phyloP scores from a whole-genome alignment of 2,329 filamentous ascomycete genomes.

The Ophiostoma triangulosporum region DNA sequence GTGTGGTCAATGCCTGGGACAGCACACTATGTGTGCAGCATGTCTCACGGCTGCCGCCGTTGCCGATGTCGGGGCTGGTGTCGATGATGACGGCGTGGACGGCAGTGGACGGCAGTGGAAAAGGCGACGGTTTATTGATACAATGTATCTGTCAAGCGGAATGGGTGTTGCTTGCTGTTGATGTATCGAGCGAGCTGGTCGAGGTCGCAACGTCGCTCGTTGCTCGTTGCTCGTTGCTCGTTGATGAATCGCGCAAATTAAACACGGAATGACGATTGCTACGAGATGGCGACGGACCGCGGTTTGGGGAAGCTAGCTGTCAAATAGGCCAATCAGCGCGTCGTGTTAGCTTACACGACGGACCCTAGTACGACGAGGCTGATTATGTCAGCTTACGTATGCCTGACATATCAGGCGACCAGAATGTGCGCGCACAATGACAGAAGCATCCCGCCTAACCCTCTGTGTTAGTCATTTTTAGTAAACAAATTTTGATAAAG shows the following conservation, averaged over 20 bases:
- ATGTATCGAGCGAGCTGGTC: neutral
- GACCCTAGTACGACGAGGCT: neutral
- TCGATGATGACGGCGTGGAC: neutral
- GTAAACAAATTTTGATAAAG: neutral
- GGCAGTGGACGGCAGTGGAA: neutral
- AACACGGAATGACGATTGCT: neutral
- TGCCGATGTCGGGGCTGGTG: neutral
- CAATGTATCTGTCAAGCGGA: neutral
- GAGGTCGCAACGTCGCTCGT: neutral
- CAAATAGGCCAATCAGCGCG: neutral
- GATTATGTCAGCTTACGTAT: neutral
- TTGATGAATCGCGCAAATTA: neutral
- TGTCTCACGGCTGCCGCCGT: neutral
- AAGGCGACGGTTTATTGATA: neutral
- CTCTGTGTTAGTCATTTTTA: too few species aligned
- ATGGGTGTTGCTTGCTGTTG: neutral
- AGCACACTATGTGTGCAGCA: neutral
- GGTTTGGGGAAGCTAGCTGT: slow-evolving; percentile 5
- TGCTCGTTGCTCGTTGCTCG: too few species aligned
- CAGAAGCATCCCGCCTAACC: slow-evolving; percentile 1
- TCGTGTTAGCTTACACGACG: neutral
- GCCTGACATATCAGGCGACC: slow-evolving; percentile 8
- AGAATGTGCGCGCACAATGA: neutral
- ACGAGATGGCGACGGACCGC: neutral
- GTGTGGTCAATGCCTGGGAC: neutral